Conservation (phyloP, 2,329 filamentous ascomycete genomes). For the Cadophora malorum region DNA sequence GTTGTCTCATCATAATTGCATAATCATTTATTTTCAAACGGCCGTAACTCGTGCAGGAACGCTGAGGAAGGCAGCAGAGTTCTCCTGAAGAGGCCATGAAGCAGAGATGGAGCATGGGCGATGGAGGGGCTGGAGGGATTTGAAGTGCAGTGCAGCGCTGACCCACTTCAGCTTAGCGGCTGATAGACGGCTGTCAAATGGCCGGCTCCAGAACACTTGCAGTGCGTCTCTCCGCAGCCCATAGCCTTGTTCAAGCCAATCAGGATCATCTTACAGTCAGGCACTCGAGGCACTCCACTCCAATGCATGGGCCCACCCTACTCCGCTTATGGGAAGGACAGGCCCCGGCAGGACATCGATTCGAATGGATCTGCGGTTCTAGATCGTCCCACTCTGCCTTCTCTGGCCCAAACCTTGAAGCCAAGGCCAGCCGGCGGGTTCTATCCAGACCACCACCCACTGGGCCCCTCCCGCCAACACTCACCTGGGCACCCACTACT, state of each 20-base stretch:
- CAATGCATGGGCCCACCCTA: background rate
- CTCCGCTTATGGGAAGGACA: background rate
- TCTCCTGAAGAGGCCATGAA: background rate
- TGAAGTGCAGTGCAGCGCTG: background rate
- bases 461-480: background rate
- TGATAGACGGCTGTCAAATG: conserved; percentile 7
- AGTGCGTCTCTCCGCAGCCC: background rate
- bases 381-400: conserved; percentile 7
- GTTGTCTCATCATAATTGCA: background rate
- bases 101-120: too few species aligned
- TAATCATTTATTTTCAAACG: background rate
- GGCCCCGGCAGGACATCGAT: background rate
- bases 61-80: background rate
- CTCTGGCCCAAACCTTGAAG: background rate
- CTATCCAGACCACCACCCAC: background rate
- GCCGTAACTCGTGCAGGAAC: background rate
- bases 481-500: background rate
- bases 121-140: background rate
- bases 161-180: conserved; percentile 9
- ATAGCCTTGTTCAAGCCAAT: background rate
- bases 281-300: too few species aligned
- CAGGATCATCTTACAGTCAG: background rate
- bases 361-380: conserved; percentile 9
- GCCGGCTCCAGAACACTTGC: conserved; percentile 14
- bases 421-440: background rate